These are phyloP conservation scores for Mixia osmundae DNA, from an alignment of 1,284 basidiomycete species.

Conservation along the genomic window DNA sequence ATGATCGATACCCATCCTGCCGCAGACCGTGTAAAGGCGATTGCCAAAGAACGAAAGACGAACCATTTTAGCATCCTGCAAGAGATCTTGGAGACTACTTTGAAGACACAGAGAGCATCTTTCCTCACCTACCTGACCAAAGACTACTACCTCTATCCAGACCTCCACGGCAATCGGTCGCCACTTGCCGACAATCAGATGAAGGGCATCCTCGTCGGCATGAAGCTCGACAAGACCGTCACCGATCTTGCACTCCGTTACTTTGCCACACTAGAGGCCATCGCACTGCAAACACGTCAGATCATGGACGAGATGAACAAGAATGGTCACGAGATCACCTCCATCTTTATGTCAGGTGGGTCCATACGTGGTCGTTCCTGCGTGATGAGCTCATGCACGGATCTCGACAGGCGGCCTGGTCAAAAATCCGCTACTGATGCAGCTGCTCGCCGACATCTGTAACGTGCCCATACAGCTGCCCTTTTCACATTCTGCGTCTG, in stretches of 20 bases:
- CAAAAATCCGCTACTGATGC: slow-evolving; percentile 59
- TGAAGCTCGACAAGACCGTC: slow-evolving; percentile 54
- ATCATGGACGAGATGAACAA: slow-evolving; percentile 79
- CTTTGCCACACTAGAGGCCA: slow-evolving; percentile 74
- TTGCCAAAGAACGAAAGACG: slow-evolving; percentile 25
- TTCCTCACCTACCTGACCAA: slow-evolving; percentile 48
- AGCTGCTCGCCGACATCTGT: slow-evolving; percentile 67
- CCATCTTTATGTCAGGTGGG: slow-evolving; percentile 61
- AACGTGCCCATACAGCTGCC: slow-evolving; percentile 65
- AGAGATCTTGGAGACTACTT: slow-evolving; percentile 44
- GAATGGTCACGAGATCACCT: slow-evolving; percentile 57
- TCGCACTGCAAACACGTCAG: slow-evolving; percentile 30
- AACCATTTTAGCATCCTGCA: slow-evolving; percentile 38
- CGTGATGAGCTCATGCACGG: background rate
- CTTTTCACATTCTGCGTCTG: slow-evolving; percentile 44
- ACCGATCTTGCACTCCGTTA: slow-evolving; percentile 72
- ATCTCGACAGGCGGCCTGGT: slow-evolving; percentile 46
- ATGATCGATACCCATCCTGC: slow-evolving; percentile 80
- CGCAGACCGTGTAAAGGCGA: slow-evolving; percentile 39
- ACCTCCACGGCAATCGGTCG: slow-evolving; percentile 70
- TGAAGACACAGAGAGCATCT: slow-evolving; percentile 26
- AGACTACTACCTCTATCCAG: slow-evolving; percentile 81
- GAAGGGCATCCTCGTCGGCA: slow-evolving; percentile 72
- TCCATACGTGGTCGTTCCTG: slow-evolving; percentile 18
- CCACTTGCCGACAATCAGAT: slow-evolving; percentile 83